Evolutionary conservation across 208 protist genomes (phyloP).

Genomic region (Vickermania spadyakhi): DNA sequence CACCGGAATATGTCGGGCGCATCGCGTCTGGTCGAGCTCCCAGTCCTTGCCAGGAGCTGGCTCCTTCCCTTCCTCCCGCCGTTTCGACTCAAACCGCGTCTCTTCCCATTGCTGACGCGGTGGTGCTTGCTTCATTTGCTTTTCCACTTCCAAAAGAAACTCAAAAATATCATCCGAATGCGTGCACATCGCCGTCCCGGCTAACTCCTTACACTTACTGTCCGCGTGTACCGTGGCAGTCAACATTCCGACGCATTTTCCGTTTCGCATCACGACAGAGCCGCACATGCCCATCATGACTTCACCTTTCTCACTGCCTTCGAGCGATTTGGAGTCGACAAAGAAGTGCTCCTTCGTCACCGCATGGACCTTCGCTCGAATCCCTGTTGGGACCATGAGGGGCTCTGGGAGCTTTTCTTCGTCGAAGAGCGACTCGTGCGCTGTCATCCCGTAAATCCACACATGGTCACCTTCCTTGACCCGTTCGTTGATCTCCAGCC

Average conservation of each 20-base stretch:
- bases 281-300: conserved; percentile 90
- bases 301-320: conserved; percentile 48
- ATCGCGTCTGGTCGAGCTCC: conserved; percentile 67
- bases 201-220: conserved; percentile 65
- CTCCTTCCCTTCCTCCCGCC: conserved; percentile 27
- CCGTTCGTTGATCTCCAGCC: conserved; percentile 63
- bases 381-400: conserved; percentile 84
- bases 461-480: conserved; percentile 77
- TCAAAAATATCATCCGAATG: conserved; percentile 81
- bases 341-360: conserved; percentile 86
- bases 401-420: conserved; percentile 81
- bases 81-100: conserved; percentile 54
- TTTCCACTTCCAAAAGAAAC: conserved; percentile 86
- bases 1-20: conserved; percentile 78
- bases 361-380: conserved; percentile 65
- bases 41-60: conserved; percentile 41
- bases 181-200: conserved; percentile 85
- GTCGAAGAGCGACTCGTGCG: conserved; percentile 83
- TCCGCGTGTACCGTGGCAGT: conserved; percentile 84
- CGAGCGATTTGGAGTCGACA: conserved; percentile 64
- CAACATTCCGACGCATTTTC: conserved; percentile 88
- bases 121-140: conserved; percentile 72
- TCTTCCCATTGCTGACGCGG: conserved; percentile 47
- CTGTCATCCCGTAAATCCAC: conserved; percentile 86
- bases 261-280: conserved; percentile 80